Evolutionary conservation across 306 rosid species (phyloP), one percentile per base, ranked within the genome.

Genomic region (Gastrolobium villosum): DNA sequence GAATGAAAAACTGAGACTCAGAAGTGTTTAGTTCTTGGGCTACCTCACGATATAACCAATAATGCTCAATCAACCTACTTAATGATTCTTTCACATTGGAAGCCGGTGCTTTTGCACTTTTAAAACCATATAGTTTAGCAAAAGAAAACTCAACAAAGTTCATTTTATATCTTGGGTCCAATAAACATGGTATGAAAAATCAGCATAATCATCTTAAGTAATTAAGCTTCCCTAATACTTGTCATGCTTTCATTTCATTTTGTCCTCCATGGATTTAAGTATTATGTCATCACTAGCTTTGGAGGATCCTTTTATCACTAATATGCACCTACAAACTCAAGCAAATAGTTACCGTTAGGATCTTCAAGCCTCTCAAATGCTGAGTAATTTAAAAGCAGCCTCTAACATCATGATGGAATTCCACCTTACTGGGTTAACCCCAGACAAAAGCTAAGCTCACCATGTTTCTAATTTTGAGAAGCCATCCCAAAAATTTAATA

Each of bases 321-420:
- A 55, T 41, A 9, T 37, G 37, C 43, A 30, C 56, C 77, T 10
- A 11, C 6, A 61, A 63, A 49, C 65, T 39, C 65, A 52, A 63
- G 15, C 55, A 65, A 76, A 26, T 39, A 63, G 9, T 46, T 64
- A 40, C 13, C 15, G 14, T 0, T 1, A 10, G 32, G 50, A 28
- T 26, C 56, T 8, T 63, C 52, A 75, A 32, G 79, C 20, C 70
- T 74, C 52, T 36, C 35, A 74, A 61, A 50, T 65, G 26, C 7
- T 37, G 64, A 3, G 35, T 11, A 65, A 39, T 50, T 52, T 65
- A 0, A 49, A 52, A 36, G 54, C 34, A 64, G 35, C 34, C 5
- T 6, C 55, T 37, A 50, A 50, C 11, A 50, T 50, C 35, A 76
- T 64, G 32, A 30, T 36, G 40, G 35, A 15, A 52, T 13, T 49